Evolutionary conservation across 805 yeast species (phyloP).

Genomic region (Peterozyma toletana): DNA sequence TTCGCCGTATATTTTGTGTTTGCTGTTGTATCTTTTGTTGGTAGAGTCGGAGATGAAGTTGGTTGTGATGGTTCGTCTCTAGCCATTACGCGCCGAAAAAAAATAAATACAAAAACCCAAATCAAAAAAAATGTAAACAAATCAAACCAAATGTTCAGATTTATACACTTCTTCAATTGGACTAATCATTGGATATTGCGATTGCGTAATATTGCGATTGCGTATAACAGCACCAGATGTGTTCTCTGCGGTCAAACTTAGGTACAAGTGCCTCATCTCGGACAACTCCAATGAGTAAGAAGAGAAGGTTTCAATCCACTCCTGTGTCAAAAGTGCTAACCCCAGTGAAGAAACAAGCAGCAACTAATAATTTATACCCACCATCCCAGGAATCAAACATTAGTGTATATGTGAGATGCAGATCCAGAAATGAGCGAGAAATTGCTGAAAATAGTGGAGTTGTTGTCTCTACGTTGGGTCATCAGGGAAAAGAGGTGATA

Average conservation of each 20-base stretch:
- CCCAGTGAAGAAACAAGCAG: background rate
- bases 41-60: no score
- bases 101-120: no score
- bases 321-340: background rate
- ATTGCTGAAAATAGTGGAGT: conserved; percentile 51
- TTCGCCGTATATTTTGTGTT: no score
- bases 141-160: no score
- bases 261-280: no score
- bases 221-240: background rate
- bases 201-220: no score
- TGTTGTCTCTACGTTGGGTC: conserved; percentile 45
- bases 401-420: conserved; percentile 56
- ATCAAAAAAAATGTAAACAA: no score
- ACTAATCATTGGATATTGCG: conserved; percentile 4
- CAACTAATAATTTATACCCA: background rate
- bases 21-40: no score
- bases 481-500: conserved; percentile 39
- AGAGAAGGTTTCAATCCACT: background rate
- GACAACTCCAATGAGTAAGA: background rate
- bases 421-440: conserved; percentile 56
- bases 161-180: background rate
- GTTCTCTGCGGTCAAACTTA: background rate
- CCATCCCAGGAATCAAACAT: conserved; percentile 32
- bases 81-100: no score
- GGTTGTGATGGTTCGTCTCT: no score